phyloP scores from a whole-genome alignment of 345 rosid species.

The Melaleuca alternifolia region DNA sequence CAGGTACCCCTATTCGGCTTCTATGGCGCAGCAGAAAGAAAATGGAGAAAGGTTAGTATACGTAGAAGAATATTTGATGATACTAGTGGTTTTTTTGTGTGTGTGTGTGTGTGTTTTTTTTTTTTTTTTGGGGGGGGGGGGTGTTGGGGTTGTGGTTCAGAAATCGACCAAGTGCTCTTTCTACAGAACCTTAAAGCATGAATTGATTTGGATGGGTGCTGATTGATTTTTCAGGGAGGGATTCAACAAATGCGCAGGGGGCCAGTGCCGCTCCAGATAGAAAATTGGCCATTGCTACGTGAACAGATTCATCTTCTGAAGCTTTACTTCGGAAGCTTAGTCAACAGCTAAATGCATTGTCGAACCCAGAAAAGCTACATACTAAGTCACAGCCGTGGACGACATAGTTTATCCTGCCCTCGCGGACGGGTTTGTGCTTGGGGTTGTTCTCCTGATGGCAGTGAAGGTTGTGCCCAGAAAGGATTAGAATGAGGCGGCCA shows the following conservation, averaged over 20 bases:
- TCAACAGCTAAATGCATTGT: background rate
- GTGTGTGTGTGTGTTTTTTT: no score
- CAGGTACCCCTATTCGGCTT: conserved; percentile 81
- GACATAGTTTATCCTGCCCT: background rate
- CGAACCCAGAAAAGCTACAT: background rate
- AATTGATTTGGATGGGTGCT: background rate
- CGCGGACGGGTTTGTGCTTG: background rate
- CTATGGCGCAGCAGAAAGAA: conserved; percentile 93
- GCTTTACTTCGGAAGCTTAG: background rate
- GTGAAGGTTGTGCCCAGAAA: background rate
- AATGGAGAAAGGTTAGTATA: conserved; percentile 29
- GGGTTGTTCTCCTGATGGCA: background rate
- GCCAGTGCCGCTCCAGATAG: background rate
- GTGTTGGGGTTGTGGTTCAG: no score
- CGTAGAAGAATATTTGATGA: background rate
- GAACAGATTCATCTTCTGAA: background rate
- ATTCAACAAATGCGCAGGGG: background rate
- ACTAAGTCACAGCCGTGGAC: background rate
- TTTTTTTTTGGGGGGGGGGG: background rate
- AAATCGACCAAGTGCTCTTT: no score
- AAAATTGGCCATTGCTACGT: conserved; percentile 2
- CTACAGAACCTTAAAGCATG: background rate
- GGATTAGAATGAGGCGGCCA: background rate
- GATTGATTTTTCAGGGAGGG: conserved; percentile 1
- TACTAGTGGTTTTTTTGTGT: background rate